Base-by-base conservation (phyloP, 2,329 filamentous ascomycete species). In the Microcyclosporella mali region DNA sequence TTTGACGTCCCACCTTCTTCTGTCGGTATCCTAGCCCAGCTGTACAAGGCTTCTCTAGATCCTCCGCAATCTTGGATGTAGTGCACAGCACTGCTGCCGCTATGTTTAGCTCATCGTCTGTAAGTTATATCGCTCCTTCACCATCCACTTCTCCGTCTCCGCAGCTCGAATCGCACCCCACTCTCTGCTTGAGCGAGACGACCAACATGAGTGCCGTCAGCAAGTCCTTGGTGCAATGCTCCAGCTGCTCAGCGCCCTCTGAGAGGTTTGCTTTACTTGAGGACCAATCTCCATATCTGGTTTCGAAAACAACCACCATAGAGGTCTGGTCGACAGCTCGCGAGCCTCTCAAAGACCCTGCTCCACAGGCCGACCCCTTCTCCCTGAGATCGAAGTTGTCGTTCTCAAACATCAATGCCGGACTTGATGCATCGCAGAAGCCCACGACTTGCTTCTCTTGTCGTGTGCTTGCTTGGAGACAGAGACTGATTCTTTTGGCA, bases 101-200 rank as follows among this genome's bases (percentile, higher is more conserved):
- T 30, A 56, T 56, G 53, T 56, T 56, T 38, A 50, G 52, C 33
- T 44, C 52, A 36, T 53, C 51, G 32, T 50, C 49, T n/a, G 53
- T 56, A 46, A 48, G 53, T 36, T 25, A 21, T 36, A 17, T 36
- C 15, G 14, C 33, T 14, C 14, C 25, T 36, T 36, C 33, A 36
- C 14, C 18, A 36, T 8, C 33, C 33, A 6, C n/a, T 18, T 18
- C 30, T 6, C 30, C 12, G 12, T 34, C 32, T 34, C 4, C 32
- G 19, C 32, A n/a, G n/a, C n/a, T 9, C 32, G 32, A 34, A 4
- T 34, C 32, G 32, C 4, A 4, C 15, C n/a, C n/a, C n/a, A n/a
- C n/a, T n/a, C n/a, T n/a, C n/a, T n/a, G n/a, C n/a, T n/a, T n/a
- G n/a, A n/a, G n/a, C n/a, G n/a, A n/a, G n/a, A n/a, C n/a, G n/a